phyloP scores from a whole-genome alignment of 2,329 filamentous ascomycete genomes.

The Colletotrichum sublineola region DNA sequence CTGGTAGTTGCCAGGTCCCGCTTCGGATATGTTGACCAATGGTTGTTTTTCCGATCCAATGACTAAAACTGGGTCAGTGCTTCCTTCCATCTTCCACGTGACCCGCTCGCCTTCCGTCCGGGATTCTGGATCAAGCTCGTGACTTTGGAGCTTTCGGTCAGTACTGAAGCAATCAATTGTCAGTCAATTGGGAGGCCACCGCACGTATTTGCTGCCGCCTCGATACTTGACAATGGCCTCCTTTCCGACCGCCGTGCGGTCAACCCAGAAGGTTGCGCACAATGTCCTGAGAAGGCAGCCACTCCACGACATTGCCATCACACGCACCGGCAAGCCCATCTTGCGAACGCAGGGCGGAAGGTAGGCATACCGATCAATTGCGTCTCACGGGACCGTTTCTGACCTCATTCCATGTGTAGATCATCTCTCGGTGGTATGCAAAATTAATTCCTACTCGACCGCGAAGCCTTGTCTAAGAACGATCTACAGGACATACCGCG shows the following conservation, averaged over 20 bases:
- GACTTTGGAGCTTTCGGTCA: slow-evolving; percentile 31
- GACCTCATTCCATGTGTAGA: slow-evolving; percentile 58
- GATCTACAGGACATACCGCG: slow-evolving; percentile 83
- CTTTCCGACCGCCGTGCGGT: slow-evolving; percentile 69
- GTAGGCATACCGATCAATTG: slow-evolving; percentile 62
- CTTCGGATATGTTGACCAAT: slow-evolving; percentile 27
- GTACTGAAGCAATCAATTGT: slow-evolving; percentile 31
- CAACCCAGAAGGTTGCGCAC: slow-evolving; percentile 61
- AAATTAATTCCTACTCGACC: background rate
- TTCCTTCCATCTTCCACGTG: slow-evolving; percentile 29
- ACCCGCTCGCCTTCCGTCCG: slow-evolving; percentile 19
- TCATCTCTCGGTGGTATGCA: slow-evolving; percentile 87
- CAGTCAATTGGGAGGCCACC: slow-evolving; percentile 44
- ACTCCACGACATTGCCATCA: slow-evolving; percentile 89
- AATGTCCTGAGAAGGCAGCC: slow-evolving; percentile 65
- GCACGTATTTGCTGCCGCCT: slow-evolving; percentile 33
- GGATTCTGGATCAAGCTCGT: slow-evolving; percentile 38
- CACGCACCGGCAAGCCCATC: slow-evolving; percentile 95
- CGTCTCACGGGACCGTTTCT: background rate
- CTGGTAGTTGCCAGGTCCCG: background rate
- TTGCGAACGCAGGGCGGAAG: slow-evolving; percentile 90
- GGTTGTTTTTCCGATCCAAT: slow-evolving; percentile 36
- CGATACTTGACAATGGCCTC: slow-evolving; percentile 60
- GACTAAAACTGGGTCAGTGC: slow-evolving; percentile 27
- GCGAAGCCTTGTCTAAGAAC: slow-evolving; percentile 38